phyloP scores from a whole-genome alignment of 2,329 filamentous ascomycete species.

The Fusarium sambucinum region DNA sequence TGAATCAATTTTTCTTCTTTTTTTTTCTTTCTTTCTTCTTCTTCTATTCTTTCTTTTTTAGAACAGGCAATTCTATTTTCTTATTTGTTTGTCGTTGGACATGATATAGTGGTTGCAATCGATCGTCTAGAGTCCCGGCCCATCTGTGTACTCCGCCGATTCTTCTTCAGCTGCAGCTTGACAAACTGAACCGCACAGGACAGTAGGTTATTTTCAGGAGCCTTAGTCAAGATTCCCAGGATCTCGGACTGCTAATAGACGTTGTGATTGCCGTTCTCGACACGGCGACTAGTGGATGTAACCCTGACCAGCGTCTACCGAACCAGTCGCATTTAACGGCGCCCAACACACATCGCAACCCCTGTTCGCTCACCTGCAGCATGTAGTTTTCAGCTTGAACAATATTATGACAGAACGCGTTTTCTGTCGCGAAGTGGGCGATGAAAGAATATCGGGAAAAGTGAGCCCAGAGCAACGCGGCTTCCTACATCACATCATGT shows the following conservation, averaged over 20 bases:
- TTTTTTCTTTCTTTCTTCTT: not conserved
- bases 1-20: not conserved
- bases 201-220: not conserved
- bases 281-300: constrained; percentile 28
- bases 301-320: constrained; percentile 34
- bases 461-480: not conserved
- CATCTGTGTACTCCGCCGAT: constrained; percentile 2
- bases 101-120: constrained; percentile 5
- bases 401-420: not conserved
- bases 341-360: constrained; percentile 7
- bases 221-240: constrained; percentile 4
- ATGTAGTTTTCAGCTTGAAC: not conserved
- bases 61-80: not conserved
- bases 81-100: constrained; percentile 1
- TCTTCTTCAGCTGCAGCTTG: not conserved
- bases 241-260: constrained; percentile 17
- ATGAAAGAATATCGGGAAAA: not conserved
- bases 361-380: constrained; percentile 5
- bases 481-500: constrained; percentile 1
- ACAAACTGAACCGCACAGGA: not conserved
- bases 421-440: not conserved
- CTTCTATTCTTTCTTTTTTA: not conserved
- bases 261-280: constrained; percentile 15
- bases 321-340: constrained; percentile 36
- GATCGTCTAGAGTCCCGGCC: not conserved